Evolutionary conservation across 495 filamentous ascomycete genomes (phyloP), one percentile per base, ranked within the genome.

Genomic region (Chaetomium cochliodes): DNA sequence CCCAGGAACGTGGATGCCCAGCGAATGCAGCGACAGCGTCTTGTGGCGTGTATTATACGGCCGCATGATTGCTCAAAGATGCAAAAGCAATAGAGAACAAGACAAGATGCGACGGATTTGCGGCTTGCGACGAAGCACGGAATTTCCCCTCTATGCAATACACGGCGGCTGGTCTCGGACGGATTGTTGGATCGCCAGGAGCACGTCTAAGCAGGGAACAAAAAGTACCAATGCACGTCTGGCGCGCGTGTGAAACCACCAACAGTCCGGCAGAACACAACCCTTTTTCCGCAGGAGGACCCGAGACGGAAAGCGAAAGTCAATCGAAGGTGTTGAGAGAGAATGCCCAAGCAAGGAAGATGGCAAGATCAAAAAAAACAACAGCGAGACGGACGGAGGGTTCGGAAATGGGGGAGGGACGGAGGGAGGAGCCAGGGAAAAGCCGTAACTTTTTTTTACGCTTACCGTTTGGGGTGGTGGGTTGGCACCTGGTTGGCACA

Each of bases 41-140:
- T 98, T 98, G 77, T 94, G 88, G 78, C 94, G 90, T 66, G 94
- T 98, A 78, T 98, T 97, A 85, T 97, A 97, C 67, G 92, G 92
- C 92, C 63, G 58, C 58, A 96, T 96, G 70, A 65, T 86, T 67
- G 69, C 55, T 65, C 9, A 33, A 41, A 39, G 60, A 8, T 5
- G 53, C 30, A 39, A 58, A 47, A 41, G 61, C 39, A 50, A 18
- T 47, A 59, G 18, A 52, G 28, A 63, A 61, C 50, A 39, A 37
- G 42, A 49, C 54, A 54, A 62, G 39, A 54, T 65, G 62, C 60
- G 65, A 64, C 52, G 37, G 67, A 64, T 67, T 68, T 67, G 58
- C 63, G 59, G 53, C 25, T 44, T 66, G 67, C 59, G 63, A 70
- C 63, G 59, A 49, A 62, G n/a, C 54, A 44, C 9, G 22, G 16